These are phyloP conservation scores for Sugiyamaella grinbergsii DNA, from an alignment of 1,139 yeast species.

Conservation along the genomic window DNA sequence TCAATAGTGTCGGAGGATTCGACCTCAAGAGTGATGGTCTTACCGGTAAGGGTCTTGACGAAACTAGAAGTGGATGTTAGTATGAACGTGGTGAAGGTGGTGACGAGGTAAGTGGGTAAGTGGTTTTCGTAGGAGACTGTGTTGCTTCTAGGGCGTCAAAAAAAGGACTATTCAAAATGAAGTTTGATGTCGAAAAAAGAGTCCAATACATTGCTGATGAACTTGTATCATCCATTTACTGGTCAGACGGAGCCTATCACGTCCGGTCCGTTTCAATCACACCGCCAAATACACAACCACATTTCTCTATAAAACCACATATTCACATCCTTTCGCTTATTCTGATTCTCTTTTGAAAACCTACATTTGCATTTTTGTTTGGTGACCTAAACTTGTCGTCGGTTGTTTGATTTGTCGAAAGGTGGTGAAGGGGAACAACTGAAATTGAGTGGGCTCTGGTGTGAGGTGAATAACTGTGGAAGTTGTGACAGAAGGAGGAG, in stretches of 20 bases:
- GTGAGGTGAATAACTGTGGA: neutral
- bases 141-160: too few species aligned
- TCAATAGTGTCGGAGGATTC: constrained; percentile 94
- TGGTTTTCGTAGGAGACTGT: too few species aligned
- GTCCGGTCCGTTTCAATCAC: too few species aligned
- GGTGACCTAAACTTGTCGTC: constrained; percentile 23
- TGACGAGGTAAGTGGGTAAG: too few species aligned
- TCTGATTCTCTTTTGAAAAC: constrained; percentile 15
- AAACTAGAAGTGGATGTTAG: constrained; percentile 23
- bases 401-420: constrained; percentile 17
- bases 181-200: neutral
- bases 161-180: neutral
- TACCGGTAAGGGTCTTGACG: constrained; percentile 40
- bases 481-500: too few species aligned
- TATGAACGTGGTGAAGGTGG: neutral
- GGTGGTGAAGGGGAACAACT: constrained; percentile 17
- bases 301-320: neutral
- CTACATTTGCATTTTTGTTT: constrained; percentile 32
- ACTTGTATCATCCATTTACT: too few species aligned
- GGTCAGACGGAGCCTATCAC: too few species aligned
- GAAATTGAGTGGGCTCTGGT: constrained; percentile 14
- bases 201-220: too few species aligned
- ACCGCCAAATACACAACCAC: neutral
- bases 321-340: neutral
- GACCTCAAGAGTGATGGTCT: constrained; percentile 73